Base-by-base conservation (phyloP, 345 rosid genomes). In the Brassica rapa region DNA sequence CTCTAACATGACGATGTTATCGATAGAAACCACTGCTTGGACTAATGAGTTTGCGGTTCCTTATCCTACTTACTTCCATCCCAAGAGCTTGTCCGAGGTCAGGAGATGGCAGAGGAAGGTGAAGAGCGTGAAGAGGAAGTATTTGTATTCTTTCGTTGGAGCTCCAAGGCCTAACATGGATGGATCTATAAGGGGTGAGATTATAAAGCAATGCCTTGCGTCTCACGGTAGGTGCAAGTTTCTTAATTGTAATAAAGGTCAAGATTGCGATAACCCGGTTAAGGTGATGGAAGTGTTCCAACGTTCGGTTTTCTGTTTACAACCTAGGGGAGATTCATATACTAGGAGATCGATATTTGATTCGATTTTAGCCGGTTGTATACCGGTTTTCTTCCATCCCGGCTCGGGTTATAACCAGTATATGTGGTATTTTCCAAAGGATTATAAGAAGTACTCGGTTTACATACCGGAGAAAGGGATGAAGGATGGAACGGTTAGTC, bases 311-410 rank as follows among this genome's bases (percentile, higher is more conserved):
- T 89, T 88, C 68, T 89, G 94, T 71, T 71, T 89, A 59, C 90
- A 86, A 41, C 92, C 90, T 8, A 60, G 80, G 0, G 94, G 94
- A 30, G 94, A 88, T 77, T 88, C 92, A 3, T 73, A 9, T 77
- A 89, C 88, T 8, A 77, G 94, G n/a, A 82, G 90, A 59, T 88
- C 92, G 15, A 83, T 80, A 1, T 89, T 89, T 11, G 90, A 89
- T 73, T 83, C 94, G 19, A 88, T 89, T 29, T 49, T 89, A 11
- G 87, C 87, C 0, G 88, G 92, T 4, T 90, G 90, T 68, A 88
- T 88, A 53, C 94, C 89, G 4, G 92, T 90, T 21, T 90, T 90
- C 89, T 90, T 90, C 62, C 76, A 79, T 46, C 89, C 86, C 0
- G 83, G 66, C 9, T 88, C 94, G 0, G 88, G 86, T 5, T 49